Conservation (phyloP, 2,329 filamentous ascomycete genomes). For the Fusarium solani-melongenae region DNA sequence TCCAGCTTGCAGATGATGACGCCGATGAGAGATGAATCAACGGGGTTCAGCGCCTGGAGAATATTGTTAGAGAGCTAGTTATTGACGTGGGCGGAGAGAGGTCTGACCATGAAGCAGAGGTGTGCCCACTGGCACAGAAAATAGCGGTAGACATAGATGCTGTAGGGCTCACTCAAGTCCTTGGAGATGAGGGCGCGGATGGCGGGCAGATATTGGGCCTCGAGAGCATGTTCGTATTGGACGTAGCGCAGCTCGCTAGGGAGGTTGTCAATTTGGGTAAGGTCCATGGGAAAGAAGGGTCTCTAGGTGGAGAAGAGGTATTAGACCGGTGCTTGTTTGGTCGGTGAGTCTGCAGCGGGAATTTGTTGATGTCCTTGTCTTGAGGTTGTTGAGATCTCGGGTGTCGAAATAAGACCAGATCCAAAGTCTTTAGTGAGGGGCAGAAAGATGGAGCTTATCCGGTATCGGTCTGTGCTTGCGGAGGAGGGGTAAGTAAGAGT, state of each 20-base stretch:
- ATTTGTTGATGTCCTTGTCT: not conserved
- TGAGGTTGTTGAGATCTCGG: slow-evolving; percentile 12
- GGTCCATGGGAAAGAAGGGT: slow-evolving; percentile 46
- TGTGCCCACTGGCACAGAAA: slow-evolving; percentile 98
- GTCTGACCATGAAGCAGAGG: slow-evolving; percentile 88
- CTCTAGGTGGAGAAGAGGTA: not conserved
- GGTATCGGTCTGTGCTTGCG: slow-evolving; percentile 30
- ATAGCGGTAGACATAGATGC: slow-evolving; percentile 98
- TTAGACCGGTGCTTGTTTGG: not conserved
- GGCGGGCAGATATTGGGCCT: slow-evolving; percentile 77
- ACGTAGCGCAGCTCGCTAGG: slow-evolving; percentile 66
- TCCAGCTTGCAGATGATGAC: slow-evolving; percentile 97
- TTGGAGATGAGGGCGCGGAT: slow-evolving; percentile 95
- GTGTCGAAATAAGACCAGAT: slow-evolving; percentile 25
- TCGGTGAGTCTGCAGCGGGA: not conserved
- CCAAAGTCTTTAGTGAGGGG: slow-evolving; percentile 32
- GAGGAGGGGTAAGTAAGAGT: slow-evolving; percentile 11
- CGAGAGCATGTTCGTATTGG: slow-evolving; percentile 71
- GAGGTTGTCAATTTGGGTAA: slow-evolving; percentile 48
- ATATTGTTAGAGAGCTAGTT: slow-evolving; percentile 21
- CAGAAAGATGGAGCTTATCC: slow-evolving; percentile 34
- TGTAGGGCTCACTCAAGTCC: slow-evolving; percentile 97
- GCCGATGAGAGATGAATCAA: slow-evolving; percentile 77
- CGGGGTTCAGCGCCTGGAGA: slow-evolving; percentile 67
- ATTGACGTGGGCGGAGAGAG: not conserved